Evolutionary conservation across 2,329 filamentous ascomycete genomes (phyloP), one percentile per base, ranked within the genome.

Genomic region (Beauveria rudraprayagi): DNA sequence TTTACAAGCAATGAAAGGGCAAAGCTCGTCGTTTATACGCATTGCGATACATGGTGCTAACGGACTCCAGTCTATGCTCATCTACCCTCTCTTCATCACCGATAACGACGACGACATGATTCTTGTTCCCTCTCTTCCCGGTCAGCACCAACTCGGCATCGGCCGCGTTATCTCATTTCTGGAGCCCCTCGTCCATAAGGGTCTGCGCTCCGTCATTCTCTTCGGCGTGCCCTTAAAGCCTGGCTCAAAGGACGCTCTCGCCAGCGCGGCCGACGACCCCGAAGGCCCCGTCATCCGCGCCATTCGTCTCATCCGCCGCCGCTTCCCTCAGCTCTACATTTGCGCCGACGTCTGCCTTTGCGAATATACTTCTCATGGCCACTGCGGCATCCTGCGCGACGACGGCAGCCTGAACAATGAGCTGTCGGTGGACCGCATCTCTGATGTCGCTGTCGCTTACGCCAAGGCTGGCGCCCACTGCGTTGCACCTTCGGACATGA

Each of bases 401-500:
- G 94, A 99, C 72, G 92, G 92, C 64, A 89, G 86, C 64, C 82
- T 99, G 63, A 96, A 97, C 82, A 97, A 99, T 72, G 85, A 88
- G 65, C 83, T 96, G 52, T 96, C 92, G 3, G 92, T 97, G 9
- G 93, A 97, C 71, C 88, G 94, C 64, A 92, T 99, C 68, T 93
- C 90, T 3, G 92, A 97, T 72, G 93, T 97, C n/a, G 93, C 94
- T n/a, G 82, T 97, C 65, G 91, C 93, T 40, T 99, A 99, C 72
- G 94, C 94, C n/a, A 83, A 88, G 70, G 94, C 94, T 17, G 94
- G 94, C 61, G 94, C 93, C 0, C 94, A 99, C 76, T 97, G 93
- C 73, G 92, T 99, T 30, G 94, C 94, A 0, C 94, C 94, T 2
- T 96, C 91, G 1, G 94, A 99, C 74, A 99, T 99, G 94, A 99